Base-by-base conservation (phyloP, 495 filamentous ascomycete genomes). In the Penicillium parvum region DNA sequence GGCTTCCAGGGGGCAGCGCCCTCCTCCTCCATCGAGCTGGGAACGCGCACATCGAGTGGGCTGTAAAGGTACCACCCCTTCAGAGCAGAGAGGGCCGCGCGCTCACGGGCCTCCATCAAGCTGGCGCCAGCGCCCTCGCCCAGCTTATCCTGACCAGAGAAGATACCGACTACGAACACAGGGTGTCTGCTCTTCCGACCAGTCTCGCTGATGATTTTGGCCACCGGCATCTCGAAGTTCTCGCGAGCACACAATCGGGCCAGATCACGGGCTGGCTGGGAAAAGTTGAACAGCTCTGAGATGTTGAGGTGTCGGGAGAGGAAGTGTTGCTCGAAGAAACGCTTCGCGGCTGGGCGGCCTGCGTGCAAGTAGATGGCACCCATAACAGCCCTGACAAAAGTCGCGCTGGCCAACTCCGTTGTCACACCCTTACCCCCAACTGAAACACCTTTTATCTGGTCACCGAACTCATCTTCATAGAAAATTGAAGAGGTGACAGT, bases 51-150 rank as follows among this genome's bases (percentile, higher is more conserved):
- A 37, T 80, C 66, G 32, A 79, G 44, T 8, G 92, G 92, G 61
- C 79, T 86, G 66, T 98, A 98, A 43, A 97, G 72, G 66, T 97
- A 98, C 94, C 94, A 98, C 12, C 78, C 74, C 73, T 95, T 95
- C 52, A 98, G 69, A 12, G 91, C 81, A 37, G 84, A 79, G 33
- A 91, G 85, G 28, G 88, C 77, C 10, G 92, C 92, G 56, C 86
- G 74, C 32, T 74, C 72, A 50, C 86, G 80, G 40, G 86, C 91
- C 62, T 87, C 79, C 42, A 86, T 65, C 43, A 97, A 69, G 66
- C 75, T 86, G 36, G 78, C 64, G 25, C 84, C 92, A 43, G 79
- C 69, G 21, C 81, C 94, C 66, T 97, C 91, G 39, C 92, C 90
- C 34, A 98, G 71, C 75, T 88, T 85, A 57, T 97, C 89, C 43